Conservation (phyloP, 2,329 filamentous ascomycete species). For the Hymenotorrendiella dingleyae region DNA sequence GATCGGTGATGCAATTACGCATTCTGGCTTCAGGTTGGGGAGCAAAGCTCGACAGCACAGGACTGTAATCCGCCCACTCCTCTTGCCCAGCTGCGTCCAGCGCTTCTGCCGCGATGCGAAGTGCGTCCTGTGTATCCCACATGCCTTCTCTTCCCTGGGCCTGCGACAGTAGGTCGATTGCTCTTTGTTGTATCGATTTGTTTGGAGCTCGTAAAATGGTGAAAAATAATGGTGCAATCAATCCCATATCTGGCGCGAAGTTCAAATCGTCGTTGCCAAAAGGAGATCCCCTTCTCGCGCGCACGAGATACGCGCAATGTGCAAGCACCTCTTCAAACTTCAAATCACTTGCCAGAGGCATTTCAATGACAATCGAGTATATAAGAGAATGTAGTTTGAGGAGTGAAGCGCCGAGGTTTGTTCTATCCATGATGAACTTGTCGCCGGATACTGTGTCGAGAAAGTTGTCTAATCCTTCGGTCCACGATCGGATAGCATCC, state of each 20-base stretch:
- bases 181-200: constrained; percentile 12
- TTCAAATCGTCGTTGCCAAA: constrained; percentile 5
- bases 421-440: constrained; percentile 38
- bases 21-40: constrained; percentile 10
- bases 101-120: constrained; percentile 14
- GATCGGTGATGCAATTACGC: constrained; percentile 9
- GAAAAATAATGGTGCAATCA: constrained; percentile 26
- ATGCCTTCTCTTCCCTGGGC: constrained; percentile 25
- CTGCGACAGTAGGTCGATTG: constrained; percentile 17
- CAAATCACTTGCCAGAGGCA: constrained; percentile 8
- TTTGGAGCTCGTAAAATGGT: constrained; percentile 15
- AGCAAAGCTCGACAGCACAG: constrained; percentile 4
- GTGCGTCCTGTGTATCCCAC: constrained; percentile 24
- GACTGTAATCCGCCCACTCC: constrained; percentile 1
- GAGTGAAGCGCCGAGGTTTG: constrained; percentile 47
- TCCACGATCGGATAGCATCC: constrained; percentile 24
- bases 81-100: constrained; percentile 8
- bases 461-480: constrained; percentile 15
- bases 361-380: constrained; percentile 16
- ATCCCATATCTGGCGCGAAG: constrained; percentile 21
- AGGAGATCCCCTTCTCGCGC: constrained; percentile 1
- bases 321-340: constrained; percentile 22
- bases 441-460: constrained; percentile 12
- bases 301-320: constrained; percentile 18
- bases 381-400: constrained; percentile 22